Conservation (phyloP, 441 rosid species). For the Eruca vesicaria region DNA sequence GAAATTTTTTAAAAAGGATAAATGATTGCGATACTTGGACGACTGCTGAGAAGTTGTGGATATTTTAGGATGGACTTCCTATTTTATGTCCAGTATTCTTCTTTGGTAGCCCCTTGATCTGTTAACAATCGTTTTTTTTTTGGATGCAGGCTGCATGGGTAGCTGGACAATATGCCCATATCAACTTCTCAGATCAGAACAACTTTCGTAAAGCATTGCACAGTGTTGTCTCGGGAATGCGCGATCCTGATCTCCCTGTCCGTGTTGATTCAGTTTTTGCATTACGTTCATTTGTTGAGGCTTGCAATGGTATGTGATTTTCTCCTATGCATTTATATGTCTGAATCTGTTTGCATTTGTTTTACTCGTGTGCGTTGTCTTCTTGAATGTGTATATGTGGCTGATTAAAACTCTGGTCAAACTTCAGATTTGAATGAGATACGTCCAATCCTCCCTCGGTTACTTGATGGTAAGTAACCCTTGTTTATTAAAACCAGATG, state of each 20-base stretch:
- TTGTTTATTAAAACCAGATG: slow-evolving; percentile 16
- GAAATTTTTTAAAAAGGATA: not conserved
- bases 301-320: slow-evolving; percentile 70
- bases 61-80: not conserved
- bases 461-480: slow-evolving; percentile 76
- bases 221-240: slow-evolving; percentile 87
- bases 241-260: slow-evolving; percentile 96
- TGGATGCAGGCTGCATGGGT: slow-evolving; percentile 93
- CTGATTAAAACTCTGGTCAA: not conserved
- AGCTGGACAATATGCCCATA: slow-evolving; percentile 94
- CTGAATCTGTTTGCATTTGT: not conserved
- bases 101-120: not conserved
- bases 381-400: slow-evolving; percentile 9
- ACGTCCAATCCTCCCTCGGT: slow-evolving; percentile 95
- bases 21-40: not conserved
- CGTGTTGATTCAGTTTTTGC: slow-evolving; percentile 99
- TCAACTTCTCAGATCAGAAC: slow-evolving; percentile 76
- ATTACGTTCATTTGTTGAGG: slow-evolving; percentile 92
- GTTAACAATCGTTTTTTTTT: not conserved
- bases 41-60: not conserved
- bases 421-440: slow-evolving; percentile 86
- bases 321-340: slow-evolving; percentile 11
- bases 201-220: slow-evolving; percentile 85
- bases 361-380: not conserved
- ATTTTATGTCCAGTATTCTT: slow-evolving; percentile 11